phyloP scores from a whole-genome alignment of 768 basidiomycete species.

The Hortiboletus flavorubellus region DNA sequence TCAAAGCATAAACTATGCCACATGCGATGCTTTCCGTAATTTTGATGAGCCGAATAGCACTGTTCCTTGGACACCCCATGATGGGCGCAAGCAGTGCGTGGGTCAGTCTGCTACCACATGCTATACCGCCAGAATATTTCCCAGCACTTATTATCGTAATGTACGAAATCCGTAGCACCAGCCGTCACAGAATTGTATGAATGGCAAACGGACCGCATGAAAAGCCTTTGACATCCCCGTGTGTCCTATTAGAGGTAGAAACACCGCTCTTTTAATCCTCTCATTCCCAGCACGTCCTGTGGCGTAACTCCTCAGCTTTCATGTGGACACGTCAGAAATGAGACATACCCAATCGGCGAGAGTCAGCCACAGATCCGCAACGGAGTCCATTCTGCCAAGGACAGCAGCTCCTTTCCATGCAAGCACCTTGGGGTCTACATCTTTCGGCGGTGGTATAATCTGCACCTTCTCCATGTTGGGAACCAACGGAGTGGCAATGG shows the following conservation, averaged over 20 bases:
- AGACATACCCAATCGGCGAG: slow-evolving; percentile 77
- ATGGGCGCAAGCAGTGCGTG: slow-evolving; percentile 4
- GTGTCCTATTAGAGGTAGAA: slow-evolving; percentile 58
- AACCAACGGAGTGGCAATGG: slow-evolving; percentile 79
- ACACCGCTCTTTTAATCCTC: slow-evolving; percentile 77
- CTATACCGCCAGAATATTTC: neutral
- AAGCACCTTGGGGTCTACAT: slow-evolving; percentile 84
- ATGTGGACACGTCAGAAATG: slow-evolving; percentile 1
- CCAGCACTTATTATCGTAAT: slow-evolving; percentile 13
- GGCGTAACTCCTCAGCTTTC: slow-evolving; percentile 5
- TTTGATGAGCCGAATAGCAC: slow-evolving; percentile 3
- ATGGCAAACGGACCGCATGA: neutral
- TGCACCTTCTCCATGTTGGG: slow-evolving; percentile 84
- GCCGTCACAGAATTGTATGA: neutral
- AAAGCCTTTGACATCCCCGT: neutral
- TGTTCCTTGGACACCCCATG: neutral
- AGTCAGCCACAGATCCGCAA: slow-evolving; percentile 87
- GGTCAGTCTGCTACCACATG: slow-evolving; percentile 4
- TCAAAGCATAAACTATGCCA: slow-evolving; percentile 21
- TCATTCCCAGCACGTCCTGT: slow-evolving; percentile 76
- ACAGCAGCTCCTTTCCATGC: slow-evolving; percentile 96
- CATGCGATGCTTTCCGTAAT: slow-evolving; percentile 16
- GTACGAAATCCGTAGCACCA: slow-evolving; percentile 1
- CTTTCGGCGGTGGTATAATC: slow-evolving; percentile 92
- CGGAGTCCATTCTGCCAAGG: slow-evolving; percentile 87